These are phyloP conservation scores for Cercospora canescens DNA, from an alignment of 2,329 filamentous ascomycete genomes.

Conservation along the genomic window DNA sequence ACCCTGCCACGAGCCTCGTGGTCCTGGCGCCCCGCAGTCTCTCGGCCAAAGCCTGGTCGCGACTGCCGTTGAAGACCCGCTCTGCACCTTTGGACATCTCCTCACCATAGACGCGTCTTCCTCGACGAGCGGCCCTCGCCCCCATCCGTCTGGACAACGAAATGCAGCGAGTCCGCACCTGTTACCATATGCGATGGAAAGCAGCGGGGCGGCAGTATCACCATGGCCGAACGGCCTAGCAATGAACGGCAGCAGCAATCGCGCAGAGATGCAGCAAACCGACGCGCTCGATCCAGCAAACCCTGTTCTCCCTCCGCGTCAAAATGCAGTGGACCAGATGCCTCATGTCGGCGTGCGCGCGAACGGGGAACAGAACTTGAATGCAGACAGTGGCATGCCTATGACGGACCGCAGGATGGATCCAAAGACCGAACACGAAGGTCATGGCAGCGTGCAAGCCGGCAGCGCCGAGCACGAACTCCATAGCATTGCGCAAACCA, in stretches of 20 bases:
- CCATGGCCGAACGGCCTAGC: slow-evolving; percentile 7
- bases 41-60: slow-evolving; percentile 1
- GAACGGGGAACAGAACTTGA: not conserved
- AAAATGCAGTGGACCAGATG: not conserved
- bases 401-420: not conserved
- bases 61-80: slow-evolving; percentile 2
- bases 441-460: not conserved
- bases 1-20: not conserved
- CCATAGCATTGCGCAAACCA: not conserved
- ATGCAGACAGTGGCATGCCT: not conserved
- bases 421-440: not conserved
- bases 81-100: not conserved
- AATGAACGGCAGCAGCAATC: slow-evolving; percentile 15
- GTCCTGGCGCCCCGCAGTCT: not conserved
- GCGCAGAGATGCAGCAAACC: slow-evolving; percentile 2
- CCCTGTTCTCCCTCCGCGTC: not conserved
- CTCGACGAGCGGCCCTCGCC: not conserved
- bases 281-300: not conserved
- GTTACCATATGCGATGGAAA: slow-evolving; percentile 22
- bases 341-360: not conserved
- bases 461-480: not conserved
- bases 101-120: slow-evolving; percentile 1
- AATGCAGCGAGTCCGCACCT: slow-evolving; percentile 17
- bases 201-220: slow-evolving; percentile 7
- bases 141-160: slow-evolving; percentile 1